phyloP scores from a whole-genome alignment of 1,139 yeast genomes.

The Nadsonia commutata region DNA sequence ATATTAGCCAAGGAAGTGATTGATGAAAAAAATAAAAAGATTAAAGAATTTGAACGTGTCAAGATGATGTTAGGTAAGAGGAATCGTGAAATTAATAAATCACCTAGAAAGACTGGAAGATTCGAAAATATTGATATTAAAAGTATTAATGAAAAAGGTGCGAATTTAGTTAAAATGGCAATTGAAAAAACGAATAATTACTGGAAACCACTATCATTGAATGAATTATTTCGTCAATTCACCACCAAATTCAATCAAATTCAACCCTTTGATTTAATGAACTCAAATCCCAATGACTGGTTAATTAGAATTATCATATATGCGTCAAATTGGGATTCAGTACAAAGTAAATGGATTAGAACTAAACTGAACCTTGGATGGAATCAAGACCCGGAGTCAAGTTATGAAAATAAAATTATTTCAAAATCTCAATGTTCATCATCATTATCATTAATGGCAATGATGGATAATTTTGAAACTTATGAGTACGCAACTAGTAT shows the following conservation, averaged over 20 bases:
- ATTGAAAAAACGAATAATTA: constrained; percentile 9
- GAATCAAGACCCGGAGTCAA: constrained; percentile 8
- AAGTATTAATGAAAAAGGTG: not conserved
- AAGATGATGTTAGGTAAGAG: constrained; percentile 5
- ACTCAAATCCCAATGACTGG: constrained; percentile 4
- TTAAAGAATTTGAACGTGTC: constrained; percentile 14
- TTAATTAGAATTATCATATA: constrained; percentile 11
- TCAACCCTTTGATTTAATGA: constrained; percentile 10
- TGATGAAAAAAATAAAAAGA: constrained; percentile 11
- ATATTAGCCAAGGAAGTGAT: constrained; percentile 11
- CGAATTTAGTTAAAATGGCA: constrained; percentile 2
- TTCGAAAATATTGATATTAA: not conserved
- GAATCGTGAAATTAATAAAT: no score
- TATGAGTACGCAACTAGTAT: constrained; percentile 15
- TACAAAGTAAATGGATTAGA: constrained; percentile 20
- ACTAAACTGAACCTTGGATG: constrained; percentile 16
- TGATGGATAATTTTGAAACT: constrained; percentile 12
- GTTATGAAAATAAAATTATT: constrained; percentile 5
- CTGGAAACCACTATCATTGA: constrained; percentile 17
- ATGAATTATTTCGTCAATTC: constrained; percentile 8
- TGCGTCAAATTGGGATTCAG: constrained; percentile 18
- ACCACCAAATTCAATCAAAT: constrained; percentile 9
- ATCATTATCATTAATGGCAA: constrained; percentile 11
- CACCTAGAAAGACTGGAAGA: constrained; percentile 21
- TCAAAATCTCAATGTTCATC: constrained; percentile 5